Base-by-base conservation (phyloP, 345 rosid genomes). In the Salix koriyanagi region DNA sequence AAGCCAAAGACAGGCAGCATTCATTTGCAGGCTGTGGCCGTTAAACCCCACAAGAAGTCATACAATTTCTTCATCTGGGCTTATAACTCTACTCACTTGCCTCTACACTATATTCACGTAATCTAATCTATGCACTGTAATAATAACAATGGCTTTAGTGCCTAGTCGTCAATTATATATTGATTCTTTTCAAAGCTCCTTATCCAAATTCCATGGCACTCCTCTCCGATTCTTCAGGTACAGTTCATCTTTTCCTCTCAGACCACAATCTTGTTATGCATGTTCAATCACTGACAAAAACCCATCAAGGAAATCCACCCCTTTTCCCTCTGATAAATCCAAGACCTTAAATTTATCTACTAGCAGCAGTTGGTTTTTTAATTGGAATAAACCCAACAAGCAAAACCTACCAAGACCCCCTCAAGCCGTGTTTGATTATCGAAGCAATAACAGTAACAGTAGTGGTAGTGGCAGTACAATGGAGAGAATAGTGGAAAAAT, bases 401-500 rank as follows among this genome's bases (percentile, higher is more conserved):
- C 76, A 75, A 48, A 87, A 28, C 82, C 78, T 79, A 11, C 81
- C 77, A 1, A 88, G 83, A 73, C 76, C 77, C 36, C 94, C 96
- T 9, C 86, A 79, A 76, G 76, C 80, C 16, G 85, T 67, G 79
- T 74, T 90, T 58, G 86, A 88, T 85, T 84, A 88, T 79, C 39
- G 89, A 71, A 84, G 39, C 30, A 86, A 73, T 73, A 70, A 73
- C 37, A 76, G 62, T 44, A 72, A 82, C 60, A 77, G 79, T 36
- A 81, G 77, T 46, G 86, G 81, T 48, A 76, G 87, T 0, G 83
- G 86, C 73, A 89, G 83, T 77, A 91, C 96, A 50, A 93, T 95
- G 99, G 88, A 89, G 76, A 93, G 71, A 84, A 91, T 95, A 77
- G 90, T 95, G 37, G 91, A 93, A 86, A 95, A 84, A 70, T 77